These are phyloP conservation scores for Penicillium turbatum DNA, from an alignment of 495 filamentous ascomycete species.

Conservation along the genomic window DNA sequence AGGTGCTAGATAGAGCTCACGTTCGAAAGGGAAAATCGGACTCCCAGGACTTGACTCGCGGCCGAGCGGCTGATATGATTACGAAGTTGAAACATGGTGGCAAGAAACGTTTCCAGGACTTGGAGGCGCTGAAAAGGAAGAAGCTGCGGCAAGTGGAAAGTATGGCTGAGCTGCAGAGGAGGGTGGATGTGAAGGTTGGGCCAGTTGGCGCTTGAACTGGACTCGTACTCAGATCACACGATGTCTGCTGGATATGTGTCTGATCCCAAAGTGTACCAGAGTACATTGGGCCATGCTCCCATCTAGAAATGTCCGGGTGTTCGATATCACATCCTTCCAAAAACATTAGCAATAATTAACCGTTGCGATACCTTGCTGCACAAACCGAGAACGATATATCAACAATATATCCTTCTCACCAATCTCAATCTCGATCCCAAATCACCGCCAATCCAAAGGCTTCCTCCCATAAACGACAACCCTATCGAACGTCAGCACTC, in stretches of 20 bases:
- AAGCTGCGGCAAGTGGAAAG: conserved; percentile 23
- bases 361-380: too few relatives aligned
- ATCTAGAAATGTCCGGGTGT: too few relatives aligned
- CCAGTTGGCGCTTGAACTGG: conserved; percentile 40
- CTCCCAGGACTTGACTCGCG: conserved; percentile 62
- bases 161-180: conserved; percentile 31
- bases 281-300: too few relatives aligned
- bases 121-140: conserved; percentile 35
- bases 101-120: conserved; percentile 60
- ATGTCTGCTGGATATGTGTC: too few relatives aligned
- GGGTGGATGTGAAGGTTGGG: conserved; percentile 60
- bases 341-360: too few relatives aligned
- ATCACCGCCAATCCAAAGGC: conserved; percentile 1
- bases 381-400: too few relatives aligned
- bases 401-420: not conserved
- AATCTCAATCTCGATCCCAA: too few relatives aligned
- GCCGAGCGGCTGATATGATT: conserved; percentile 86
- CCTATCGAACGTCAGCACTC: conserved; percentile 2
- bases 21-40: conserved; percentile 51
- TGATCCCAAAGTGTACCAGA: too few relatives aligned
- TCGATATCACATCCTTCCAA: too few relatives aligned
- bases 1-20: conserved; percentile 65
- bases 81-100: conserved; percentile 85
- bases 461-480: conserved; percentile 17
- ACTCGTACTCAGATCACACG: too few relatives aligned